Base-by-base conservation (phyloP, 108 stramenopile species). In the Nitzschia palea region DNA sequence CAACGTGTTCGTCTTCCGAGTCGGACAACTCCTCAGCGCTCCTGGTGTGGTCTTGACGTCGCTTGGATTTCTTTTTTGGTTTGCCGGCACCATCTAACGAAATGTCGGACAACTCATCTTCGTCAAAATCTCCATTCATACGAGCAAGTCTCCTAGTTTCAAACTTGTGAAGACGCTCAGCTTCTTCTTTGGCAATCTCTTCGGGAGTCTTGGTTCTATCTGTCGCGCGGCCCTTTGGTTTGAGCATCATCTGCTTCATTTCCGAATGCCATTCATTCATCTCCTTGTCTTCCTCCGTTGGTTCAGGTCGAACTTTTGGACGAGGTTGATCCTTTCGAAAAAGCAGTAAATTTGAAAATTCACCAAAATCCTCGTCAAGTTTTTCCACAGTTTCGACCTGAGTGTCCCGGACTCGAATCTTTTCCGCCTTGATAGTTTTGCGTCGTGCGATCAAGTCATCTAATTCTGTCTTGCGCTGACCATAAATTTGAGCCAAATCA, bases 121-220 rank as follows among this genome's bases (percentile, higher is more conserved):
- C 80, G 8, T 84, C 86, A 66, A 91, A 92, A 50, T 96, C 94
- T 15, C 91, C 94, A 70, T 77, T 80, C 97, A 98, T 98, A 27
- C 97, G 79, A 29, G 88, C 89, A 64, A 97, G 37, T 10, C 97
- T 79, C 28, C 80, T 73, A 18, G 93, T 90, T 77, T 98, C 97
- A 35, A 96, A 58, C 70, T 92, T 80, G 14, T 96, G 89, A 52
- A 98, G 68, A 48, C 80, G 69, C 22, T 95, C 91, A 17, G 89
- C 89, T 77, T 96, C 94, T 71, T 89, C 95, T 74, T 91, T 89
- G 67, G 95, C 96, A 26, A 96, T 82, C 64, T 98, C 97, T 73
- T 98, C 96, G 15, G 87, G 80, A 14, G 96, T 97, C 83, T 97
- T 95, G 1, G 96, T 95, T 27, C 97, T 86, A 63, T 97, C 96